Percentiles rank a stretch among this genome's conserved stretches.
These are phyloP conservation scores for Trichosporon faecale DNA, from an alignment of 1,284 basidiomycete genomes.

Conservation along the genomic window DNA sequence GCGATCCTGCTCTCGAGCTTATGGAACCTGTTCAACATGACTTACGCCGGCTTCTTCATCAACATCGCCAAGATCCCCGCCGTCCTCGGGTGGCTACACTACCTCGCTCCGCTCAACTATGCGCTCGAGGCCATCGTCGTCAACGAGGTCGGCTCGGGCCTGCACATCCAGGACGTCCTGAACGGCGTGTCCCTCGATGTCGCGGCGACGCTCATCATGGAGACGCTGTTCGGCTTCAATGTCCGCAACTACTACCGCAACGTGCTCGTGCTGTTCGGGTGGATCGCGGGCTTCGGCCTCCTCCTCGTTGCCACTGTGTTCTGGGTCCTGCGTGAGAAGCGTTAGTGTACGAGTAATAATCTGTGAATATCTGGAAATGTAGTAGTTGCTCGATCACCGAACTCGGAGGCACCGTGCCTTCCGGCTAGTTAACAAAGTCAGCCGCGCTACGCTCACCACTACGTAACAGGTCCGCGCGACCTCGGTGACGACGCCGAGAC, in stretches of 20 bases:
- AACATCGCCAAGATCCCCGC: constrained; percentile 74
- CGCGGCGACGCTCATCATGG: constrained; percentile 76
- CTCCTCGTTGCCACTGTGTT: constrained; percentile 70
- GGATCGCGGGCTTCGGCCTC: constrained; percentile 70
- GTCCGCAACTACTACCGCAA: constrained; percentile 64
- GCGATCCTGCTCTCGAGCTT: constrained; percentile 79
- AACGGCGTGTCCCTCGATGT: constrained; percentile 76
- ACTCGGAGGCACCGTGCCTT: too few relatives aligned
- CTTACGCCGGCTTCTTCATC: constrained; percentile 70
- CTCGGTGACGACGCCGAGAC: too few relatives aligned
- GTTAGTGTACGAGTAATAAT: constrained; percentile 46
- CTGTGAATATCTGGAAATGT: too few relatives aligned
- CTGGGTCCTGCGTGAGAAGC: constrained; percentile 67
- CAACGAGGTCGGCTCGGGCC: constrained; percentile 80
- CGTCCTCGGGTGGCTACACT: constrained; percentile 81
- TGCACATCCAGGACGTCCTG: constrained; percentile 72
- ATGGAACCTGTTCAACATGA: constrained; percentile 71
- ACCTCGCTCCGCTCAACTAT: constrained; percentile 57
- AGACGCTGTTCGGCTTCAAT: constrained; percentile 73
- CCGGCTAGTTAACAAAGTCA: too few relatives aligned
- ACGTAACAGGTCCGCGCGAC: too few relatives aligned
- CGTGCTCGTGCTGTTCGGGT: constrained; percentile 77
- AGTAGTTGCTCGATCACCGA: too few relatives aligned
- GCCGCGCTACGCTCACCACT: too few relatives aligned
- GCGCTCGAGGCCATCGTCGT: constrained; percentile 76